phyloP scores from a whole-genome alignment of 768 basidiomycete species.

The Lactarius sp. region DNA sequence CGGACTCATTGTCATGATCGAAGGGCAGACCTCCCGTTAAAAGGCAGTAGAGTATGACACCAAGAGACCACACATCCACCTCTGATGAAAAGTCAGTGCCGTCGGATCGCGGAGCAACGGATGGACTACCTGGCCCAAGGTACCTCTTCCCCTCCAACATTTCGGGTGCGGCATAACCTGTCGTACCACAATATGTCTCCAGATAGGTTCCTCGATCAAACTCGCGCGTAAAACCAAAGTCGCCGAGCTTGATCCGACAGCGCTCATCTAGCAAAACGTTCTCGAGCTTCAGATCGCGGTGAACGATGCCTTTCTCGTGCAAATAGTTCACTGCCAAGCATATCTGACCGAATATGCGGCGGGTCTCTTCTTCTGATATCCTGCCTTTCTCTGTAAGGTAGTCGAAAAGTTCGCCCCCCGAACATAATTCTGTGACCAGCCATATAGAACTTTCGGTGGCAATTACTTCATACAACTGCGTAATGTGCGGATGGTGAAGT shows the following conservation, averaged over 20 bases:
- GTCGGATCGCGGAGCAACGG: neutral
- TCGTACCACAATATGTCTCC: constrained; percentile 95
- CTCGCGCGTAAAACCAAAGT: constrained; percentile 93
- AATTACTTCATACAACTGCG: constrained; percentile 96
- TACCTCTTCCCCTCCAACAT: constrained; percentile 88
- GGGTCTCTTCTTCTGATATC: constrained; percentile 76
- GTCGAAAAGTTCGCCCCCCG: constrained; percentile 96
- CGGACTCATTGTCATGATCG: constrained; percentile 42
- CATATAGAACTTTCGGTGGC: constrained; percentile 94
- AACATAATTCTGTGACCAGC: constrained; percentile 96
- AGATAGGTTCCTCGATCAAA: constrained; percentile 72
- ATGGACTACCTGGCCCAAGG: constrained; percentile 68
- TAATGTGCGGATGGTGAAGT: constrained; percentile 91
- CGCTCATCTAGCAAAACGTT: constrained; percentile 90
- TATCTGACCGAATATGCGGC: constrained; percentile 90
- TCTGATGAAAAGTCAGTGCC: constrained; percentile 42
- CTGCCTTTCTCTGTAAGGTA: constrained; percentile 95
- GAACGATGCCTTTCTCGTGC: constrained; percentile 90
- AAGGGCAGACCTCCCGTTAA: constrained; percentile 67
- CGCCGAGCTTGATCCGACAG: constrained; percentile 88
- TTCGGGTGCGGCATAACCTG: constrained; percentile 90
- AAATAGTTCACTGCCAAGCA: constrained; percentile 91
- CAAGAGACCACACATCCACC: constrained; percentile 94
- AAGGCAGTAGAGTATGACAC: constrained; percentile 85
- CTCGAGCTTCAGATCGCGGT: constrained; percentile 95